Evolutionary conservation across 1,139 yeast genomes (phyloP), one percentile per base, ranked within the genome.

Genomic region (Lodderomyces parapsilosis): DNA sequence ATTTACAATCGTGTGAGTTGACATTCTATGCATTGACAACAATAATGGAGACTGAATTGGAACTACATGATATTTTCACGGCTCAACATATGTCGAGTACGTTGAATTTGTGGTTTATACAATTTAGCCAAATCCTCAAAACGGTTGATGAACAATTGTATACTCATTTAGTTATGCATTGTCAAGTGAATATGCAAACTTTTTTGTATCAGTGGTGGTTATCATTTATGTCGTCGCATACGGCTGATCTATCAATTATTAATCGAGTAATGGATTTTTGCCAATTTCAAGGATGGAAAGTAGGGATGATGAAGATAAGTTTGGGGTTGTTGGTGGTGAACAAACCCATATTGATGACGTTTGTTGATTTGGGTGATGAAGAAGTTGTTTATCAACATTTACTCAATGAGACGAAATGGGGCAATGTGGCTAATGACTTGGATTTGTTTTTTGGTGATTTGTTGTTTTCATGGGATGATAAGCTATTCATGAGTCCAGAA

Each of bases 141-240:
- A 48, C 53, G 10, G 60, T 69, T 31, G 74, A 80, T 45, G 66
- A 68, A 1, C 74, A 70, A 23, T 62, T 82, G 42, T 64, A 62
- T 46, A 46, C 53, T 7, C 86, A 83, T 57, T 69, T 83, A 40
- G 49, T 52, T 33, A 53, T 65, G 14, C 3, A 14, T 13, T 34
- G 25, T n/a, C 25, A 40, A 36, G 62, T 65, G 32, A 68, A 73
- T 31, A 80, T 76, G 45, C 51, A 65, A 44, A 69, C 70, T 45
- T 76, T 77, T 47, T 58, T 77, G 22, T 72, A 68, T 41, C 88
- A 83, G 56, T 83, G 89, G 89, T 82, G 86, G 73, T 58, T 83
- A 45, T 78, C 86, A 1, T 76, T 82, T 52, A 74, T 75, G 53
- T 81, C 86, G 2, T 80, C 80, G 32, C 83, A 85, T 39, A 74